phyloP scores from a whole-genome alignment of 768 basidiomycete species.

The Epithele typhae region DNA sequence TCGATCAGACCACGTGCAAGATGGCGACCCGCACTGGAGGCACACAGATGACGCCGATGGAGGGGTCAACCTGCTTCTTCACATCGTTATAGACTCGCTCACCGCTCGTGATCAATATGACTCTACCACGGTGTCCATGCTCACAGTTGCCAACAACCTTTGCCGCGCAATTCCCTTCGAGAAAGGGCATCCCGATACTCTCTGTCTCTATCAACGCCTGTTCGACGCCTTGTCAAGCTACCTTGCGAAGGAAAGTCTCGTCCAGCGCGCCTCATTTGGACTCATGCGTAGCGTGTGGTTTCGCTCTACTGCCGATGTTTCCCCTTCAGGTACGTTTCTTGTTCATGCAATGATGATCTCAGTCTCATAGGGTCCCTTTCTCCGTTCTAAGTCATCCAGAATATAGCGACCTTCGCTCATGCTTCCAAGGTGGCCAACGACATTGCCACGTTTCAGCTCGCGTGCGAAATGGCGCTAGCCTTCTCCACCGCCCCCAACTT shows the following conservation, averaged over 20 bases:
- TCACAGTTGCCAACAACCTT: slow-evolving; percentile 4
- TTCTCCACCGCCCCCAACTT: slow-evolving; percentile 1
- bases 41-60: slow-evolving; percentile 5
- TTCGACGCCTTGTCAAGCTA: slow-evolving; percentile 2
- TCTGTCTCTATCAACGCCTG: slow-evolving; percentile 6
- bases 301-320: slow-evolving; percentile 1
- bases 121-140: not conserved
- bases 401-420: not conserved
- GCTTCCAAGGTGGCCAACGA: not conserved
- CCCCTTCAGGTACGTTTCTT: too few species aligned
- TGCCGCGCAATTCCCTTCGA: slow-evolving; percentile 16
- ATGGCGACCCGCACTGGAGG: slow-evolving; percentile 12
- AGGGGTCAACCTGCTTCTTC: slow-evolving; percentile 6
- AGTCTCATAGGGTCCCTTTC: too few species aligned
- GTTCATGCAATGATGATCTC: too few species aligned
- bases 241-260: not conserved
- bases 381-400: slow-evolving; percentile 5
- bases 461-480: slow-evolving; percentile 6
- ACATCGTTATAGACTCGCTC: slow-evolving; percentile 11
- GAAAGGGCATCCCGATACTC: slow-evolving; percentile 4
- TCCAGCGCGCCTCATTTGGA: not conserved
- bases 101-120: slow-evolving; percentile 2
- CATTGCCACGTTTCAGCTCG: not conserved
- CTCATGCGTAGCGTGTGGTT: slow-evolving; percentile 7
- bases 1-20: slow-evolving; percentile 6